phyloP scores from a whole-genome alignment of 805 yeast species.

The Yamadazyma olivae region DNA sequence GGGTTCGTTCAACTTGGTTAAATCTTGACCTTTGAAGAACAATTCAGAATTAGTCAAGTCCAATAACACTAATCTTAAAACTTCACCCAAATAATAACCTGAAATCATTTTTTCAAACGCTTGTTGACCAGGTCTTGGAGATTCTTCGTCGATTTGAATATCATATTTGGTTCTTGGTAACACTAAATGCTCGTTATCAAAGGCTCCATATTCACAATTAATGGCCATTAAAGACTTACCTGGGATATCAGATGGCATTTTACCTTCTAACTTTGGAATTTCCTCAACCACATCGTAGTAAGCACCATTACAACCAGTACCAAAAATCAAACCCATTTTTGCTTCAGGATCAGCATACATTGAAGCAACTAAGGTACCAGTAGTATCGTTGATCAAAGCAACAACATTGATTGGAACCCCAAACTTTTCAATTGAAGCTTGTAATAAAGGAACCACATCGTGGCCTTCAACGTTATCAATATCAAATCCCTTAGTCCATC shows the following conservation, averaged over 20 bases:
- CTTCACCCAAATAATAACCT: constrained; percentile 94
- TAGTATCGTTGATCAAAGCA: constrained; percentile 93
- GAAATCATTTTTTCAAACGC: constrained; percentile 96
- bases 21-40: constrained; percentile 69
- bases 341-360: constrained; percentile 86
- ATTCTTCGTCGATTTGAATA: constrained; percentile 69
- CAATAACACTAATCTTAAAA: constrained; percentile 73
- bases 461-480: constrained; percentile 90
- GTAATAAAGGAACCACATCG: constrained; percentile 91
- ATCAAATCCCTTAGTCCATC: constrained; percentile 98
- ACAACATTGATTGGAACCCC: constrained; percentile 80
- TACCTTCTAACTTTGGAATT: constrained; percentile 80
- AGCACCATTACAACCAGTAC: constrained; percentile 98
- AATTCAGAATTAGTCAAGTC: constrained; percentile 60
- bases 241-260: constrained; percentile 59
- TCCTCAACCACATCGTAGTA: constrained; percentile 74
- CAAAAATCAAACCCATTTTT: constrained; percentile 93
- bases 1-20: constrained; percentile 55
- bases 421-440: constrained; percentile 60
- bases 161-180: constrained; percentile 93
- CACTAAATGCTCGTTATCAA: constrained; percentile 81
- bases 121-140: constrained; percentile 97
- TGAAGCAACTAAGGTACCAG: constrained; percentile 96
- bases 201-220: constrained; percentile 98
- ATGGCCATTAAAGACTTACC: constrained; percentile 81